These are phyloP conservation scores for Scedosporium aurantiacum DNA, from an alignment of 2,329 filamentous ascomycete species.

Conservation along the genomic window DNA sequence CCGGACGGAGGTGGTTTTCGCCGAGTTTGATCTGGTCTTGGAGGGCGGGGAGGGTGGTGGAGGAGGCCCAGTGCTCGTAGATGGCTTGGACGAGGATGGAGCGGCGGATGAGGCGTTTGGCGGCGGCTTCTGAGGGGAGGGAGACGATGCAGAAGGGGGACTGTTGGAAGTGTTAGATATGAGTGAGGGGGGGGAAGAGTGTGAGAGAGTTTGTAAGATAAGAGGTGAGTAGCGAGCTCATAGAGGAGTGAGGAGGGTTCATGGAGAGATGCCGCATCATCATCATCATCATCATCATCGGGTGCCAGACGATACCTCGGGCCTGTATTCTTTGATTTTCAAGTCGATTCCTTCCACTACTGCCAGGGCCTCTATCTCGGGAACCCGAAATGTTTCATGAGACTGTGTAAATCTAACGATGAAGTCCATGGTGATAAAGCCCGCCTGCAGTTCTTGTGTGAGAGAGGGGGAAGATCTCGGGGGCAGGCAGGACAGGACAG, in stretches of 20 bases:
- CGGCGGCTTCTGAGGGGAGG: constrained; percentile 54
- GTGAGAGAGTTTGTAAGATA: too few relatives aligned
- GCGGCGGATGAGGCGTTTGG: constrained; percentile 56
- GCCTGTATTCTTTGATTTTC: constrained; percentile 62
- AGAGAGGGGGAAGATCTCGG: background rate
- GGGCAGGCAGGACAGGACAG: too few relatives aligned
- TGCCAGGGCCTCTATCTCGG: constrained; percentile 76
- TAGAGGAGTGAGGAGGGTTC: constrained; percentile 10
- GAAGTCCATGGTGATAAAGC: constrained; percentile 49
- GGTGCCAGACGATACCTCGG: constrained; percentile 46
- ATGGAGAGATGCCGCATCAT: constrained; percentile 11
- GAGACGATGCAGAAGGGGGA: constrained; percentile 76
- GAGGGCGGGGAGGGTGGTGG: constrained; percentile 53
- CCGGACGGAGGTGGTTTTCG: constrained; percentile 11
- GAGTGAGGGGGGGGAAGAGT: background rate
- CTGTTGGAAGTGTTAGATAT: constrained; percentile 29
- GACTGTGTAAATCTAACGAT: constrained; percentile 81
- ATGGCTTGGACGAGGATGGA: constrained; percentile 75
- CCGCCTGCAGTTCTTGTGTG: background rate
- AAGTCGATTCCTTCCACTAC: constrained; percentile 55
- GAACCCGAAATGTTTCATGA: constrained; percentile 80
- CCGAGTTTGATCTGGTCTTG: constrained; percentile 32
- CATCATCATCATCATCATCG: too few relatives aligned
- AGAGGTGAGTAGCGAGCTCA: background rate
- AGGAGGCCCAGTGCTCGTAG: constrained; percentile 80